Evolutionary conservation across 345 rosid species (phyloP), one percentile per base, ranked within the genome.

Genomic region (Eucalyptus cloeziana): DNA sequence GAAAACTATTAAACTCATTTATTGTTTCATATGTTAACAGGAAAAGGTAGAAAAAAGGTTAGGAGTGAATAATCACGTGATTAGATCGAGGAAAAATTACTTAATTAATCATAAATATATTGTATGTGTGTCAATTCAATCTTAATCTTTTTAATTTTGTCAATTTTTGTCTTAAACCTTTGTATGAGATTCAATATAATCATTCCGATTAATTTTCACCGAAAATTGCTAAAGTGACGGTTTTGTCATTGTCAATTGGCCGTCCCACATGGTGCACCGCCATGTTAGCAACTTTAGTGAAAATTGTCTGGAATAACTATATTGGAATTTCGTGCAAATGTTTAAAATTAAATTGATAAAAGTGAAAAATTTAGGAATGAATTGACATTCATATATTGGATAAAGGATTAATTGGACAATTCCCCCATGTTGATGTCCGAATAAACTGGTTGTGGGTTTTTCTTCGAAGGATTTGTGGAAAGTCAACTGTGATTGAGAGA

Each of bases 191-290:
- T 30, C n/a, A 62, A 62, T 62, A 27, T 62, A 30, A 13, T 62
- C 14, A 60, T 62, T 62, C 15, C 4, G 33, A 60, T 60, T 60
- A 27, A 60, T 27, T 60, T 60, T 60, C 14, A 13, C 7, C 0
- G 1, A 13, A 60, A 60, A 60, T 60, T 4, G 0, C 69, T 1
- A 27, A 60, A 11, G 0, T 11, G 4, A 6, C 31, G 15, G 15
- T 12, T 30, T 24, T 11, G 14, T 27, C 31, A 60, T 60, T 27
- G 69, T 30, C 1, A 2, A 13, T 0, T 3, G 2, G 69, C 31
- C 3, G 0, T 60, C 31, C 62, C 62, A 56, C 27, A 24, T 56
- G 30, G 30, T 10, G 27, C 13, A 1, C 12, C 0, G 12, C 25
- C 27, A 56, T 24, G 60, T 56, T 56, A 56, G 2, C 25, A 54